These are phyloP conservation scores for Rutidosis leptorrhynchoides DNA, from an alignment of 129 eudicot species.

Conservation along the genomic window DNA sequence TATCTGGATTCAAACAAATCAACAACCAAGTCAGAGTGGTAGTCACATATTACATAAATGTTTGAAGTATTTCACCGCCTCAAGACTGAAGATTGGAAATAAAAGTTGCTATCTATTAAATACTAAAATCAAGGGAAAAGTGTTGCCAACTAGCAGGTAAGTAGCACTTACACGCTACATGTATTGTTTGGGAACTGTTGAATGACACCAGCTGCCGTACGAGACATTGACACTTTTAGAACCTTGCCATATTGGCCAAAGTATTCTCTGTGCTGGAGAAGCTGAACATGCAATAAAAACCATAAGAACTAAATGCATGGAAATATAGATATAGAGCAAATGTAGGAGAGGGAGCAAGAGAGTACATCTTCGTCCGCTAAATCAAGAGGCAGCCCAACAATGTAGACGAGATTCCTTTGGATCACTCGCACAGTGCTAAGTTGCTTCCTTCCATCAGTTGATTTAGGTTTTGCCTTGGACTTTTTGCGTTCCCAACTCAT, in stretches of 20 bases:
- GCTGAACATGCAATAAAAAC: constrained; percentile 53
- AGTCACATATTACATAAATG: too few relatives aligned
- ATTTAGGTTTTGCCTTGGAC: constrained; percentile 73
- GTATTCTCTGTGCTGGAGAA: constrained; percentile 82
- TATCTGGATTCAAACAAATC: too few relatives aligned
- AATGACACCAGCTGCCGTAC: constrained; percentile 86
- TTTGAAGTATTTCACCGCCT: too few relatives aligned
- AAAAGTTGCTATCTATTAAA: too few relatives aligned
- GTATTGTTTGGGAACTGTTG: constrained; percentile 90
- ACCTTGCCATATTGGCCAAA: constrained; percentile 98
- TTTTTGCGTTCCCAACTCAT: constrained; percentile 65
- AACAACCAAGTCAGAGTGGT: too few relatives aligned
- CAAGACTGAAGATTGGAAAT: too few relatives aligned
- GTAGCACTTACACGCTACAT: constrained; percentile 99
- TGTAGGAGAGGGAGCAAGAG: neutral
- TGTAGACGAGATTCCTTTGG: constrained; percentile 91
- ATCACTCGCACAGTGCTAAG: constrained; percentile 89
- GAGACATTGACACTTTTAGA: constrained; percentile 90
- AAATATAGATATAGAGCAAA: neutral
- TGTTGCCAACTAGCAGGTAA: too few relatives aligned
- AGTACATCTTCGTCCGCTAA: constrained; percentile 88
- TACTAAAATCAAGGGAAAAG: too few relatives aligned
- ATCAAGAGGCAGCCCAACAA: constrained; percentile 88
- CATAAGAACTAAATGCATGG: neutral
- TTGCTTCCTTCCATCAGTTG: constrained; percentile 86